Percentiles rank a stretch among this genome's conserved stretches.
These are phyloP conservation scores for Phytopythium helicoides DNA, from an alignment of 352 stramenopile species.

Conservation along the genomic window DNA sequence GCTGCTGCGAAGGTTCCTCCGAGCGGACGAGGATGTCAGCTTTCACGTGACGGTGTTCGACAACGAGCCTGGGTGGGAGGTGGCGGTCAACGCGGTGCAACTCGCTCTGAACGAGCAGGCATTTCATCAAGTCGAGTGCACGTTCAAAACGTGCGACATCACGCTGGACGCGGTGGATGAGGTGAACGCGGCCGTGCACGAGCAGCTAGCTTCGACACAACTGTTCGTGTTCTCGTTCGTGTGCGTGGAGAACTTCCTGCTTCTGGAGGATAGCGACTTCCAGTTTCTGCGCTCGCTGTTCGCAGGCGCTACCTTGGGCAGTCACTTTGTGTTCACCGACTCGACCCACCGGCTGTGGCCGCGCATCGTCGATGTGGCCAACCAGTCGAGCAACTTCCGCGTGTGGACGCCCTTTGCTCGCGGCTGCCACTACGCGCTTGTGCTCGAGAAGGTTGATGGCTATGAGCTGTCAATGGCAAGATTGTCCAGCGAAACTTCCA, in stretches of 20 bases:
- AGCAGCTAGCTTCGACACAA: conserved; percentile 27
- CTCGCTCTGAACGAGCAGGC: conserved; percentile 25
- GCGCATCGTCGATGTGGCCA: conserved; percentile 33
- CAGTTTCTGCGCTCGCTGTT: conserved; percentile 59
- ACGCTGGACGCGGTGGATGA: conserved; percentile 30
- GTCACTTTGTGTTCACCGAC: conserved; percentile 65
- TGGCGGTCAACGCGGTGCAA: conserved; percentile 31
- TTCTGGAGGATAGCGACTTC: conserved; percentile 44
- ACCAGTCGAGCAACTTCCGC: conserved; percentile 30
- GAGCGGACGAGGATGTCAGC: conserved; percentile 27
- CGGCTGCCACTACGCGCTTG: conserved; percentile 63
- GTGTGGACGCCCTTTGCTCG: conserved; percentile 53
- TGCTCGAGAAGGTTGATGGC: conserved; percentile 48
- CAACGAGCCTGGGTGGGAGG: conserved; percentile 62
- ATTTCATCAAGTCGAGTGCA: conserved; percentile 18
- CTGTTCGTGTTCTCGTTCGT: conserved; percentile 73
- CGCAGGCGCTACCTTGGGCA: conserved; percentile 19
- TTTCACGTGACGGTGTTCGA: conserved; percentile 66
- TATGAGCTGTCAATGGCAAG: neutral
- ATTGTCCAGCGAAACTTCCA: too few species aligned
- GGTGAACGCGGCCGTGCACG: conserved; percentile 34
- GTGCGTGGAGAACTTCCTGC: conserved; percentile 65
- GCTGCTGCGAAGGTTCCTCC: conserved; percentile 55
- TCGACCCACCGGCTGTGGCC: conserved; percentile 74
- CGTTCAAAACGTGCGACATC: conserved; percentile 63